These are phyloP conservation scores for Talaromyces sp. DNA, from an alignment of 2,329 filamentous ascomycete genomes.

Conservation along the genomic window DNA sequence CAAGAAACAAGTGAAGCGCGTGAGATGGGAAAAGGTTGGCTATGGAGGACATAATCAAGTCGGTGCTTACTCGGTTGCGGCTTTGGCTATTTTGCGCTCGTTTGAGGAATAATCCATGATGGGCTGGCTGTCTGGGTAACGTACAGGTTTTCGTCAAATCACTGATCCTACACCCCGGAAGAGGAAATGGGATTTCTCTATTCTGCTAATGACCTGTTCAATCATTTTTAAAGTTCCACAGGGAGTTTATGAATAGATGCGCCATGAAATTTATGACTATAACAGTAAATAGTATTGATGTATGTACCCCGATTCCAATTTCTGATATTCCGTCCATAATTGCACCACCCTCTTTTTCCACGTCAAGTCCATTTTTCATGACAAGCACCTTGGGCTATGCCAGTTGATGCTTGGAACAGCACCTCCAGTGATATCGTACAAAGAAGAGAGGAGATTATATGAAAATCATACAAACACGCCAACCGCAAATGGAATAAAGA, in stretches of 20 bases:
- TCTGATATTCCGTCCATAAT: constrained; percentile 2
- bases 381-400: neutral
- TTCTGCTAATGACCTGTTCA: no score
- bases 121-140: no score
- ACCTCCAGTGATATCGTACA: neutral
- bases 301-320: neutral
- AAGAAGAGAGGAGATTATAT: constrained; percentile 6
- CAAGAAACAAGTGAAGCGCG: constrained; percentile 28
- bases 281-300: neutral
- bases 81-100: constrained; percentile 34
- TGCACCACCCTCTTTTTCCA: neutral
- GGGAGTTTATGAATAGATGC: neutral
- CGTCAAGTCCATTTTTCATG: neutral
- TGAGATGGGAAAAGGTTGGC: constrained; percentile 41
- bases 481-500: neutral
- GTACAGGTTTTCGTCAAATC: neutral
- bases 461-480: neutral
- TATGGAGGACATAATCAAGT: constrained; percentile 44
- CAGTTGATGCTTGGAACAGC: neutral
- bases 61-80: constrained; percentile 35
- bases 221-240: no score
- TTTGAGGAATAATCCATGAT: constrained; percentile 28
- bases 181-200: neutral
- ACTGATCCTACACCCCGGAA: neutral
- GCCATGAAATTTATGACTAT: neutral